Evolutionary conservation across 768 basidiomycete species (phyloP), one percentile per base, ranked within the genome.

Genomic region (Cyathus striatus): DNA sequence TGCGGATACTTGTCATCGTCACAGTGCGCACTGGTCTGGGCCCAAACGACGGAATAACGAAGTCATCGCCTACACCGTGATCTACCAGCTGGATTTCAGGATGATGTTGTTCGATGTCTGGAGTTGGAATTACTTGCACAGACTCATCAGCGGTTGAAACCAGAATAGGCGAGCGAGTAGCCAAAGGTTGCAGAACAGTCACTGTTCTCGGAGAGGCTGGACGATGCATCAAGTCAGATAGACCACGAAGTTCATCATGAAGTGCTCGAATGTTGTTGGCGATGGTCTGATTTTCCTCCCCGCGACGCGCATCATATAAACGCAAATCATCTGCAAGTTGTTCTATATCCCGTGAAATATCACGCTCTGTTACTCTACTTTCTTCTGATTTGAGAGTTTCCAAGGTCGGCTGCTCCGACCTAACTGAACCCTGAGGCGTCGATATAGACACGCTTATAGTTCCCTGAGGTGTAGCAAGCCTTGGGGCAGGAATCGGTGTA

Each of bases 181-280:
- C 45, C 5, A 54, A n/a, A 30, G 27, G 27, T 30, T n/a, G 27
- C 27, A 9, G 25, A 27, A 49, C 44, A 18, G 44, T 45, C 23
- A 56, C 46, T 14, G 54, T 38, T 25, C 47, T 44, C 16, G 64
- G 66, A 1, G 68, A 53, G 2, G 62, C 63, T 3, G 65, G 69
- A 14, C 68, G 70, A 44, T 71, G 78, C 14, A 85, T 59, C 47
- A 70, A 75, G 22, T 77, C 65, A 0, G 80, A 75, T 9, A 93
- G 68, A 35, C 81, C 78, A 10, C 69, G 70, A 2, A 95, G 64
- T 49, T 87, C 81, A 26, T 82, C 70, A 44, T 84, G 76, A 27
- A 96, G 77, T 0, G 79, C 75, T 40, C 76, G 75, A 3, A 95
- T 69, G 54, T 86, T 81, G 36, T 78, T 79, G 1, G 74, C 70